phyloP scores from a whole-genome alignment of 176 grass and related monocot species.

The Leersia perrieri region DNA sequence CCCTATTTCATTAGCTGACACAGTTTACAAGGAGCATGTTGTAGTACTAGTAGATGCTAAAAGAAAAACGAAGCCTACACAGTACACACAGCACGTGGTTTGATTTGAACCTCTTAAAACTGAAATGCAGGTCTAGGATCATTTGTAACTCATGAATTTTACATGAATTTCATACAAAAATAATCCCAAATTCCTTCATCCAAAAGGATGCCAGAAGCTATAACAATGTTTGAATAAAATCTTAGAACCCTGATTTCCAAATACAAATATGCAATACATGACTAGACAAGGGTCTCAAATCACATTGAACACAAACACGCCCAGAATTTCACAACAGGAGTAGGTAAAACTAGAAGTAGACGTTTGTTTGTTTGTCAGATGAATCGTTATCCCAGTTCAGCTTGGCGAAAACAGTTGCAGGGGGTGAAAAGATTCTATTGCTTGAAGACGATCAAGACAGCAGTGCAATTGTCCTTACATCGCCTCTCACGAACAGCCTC shows the following conservation, averaged over 20 bases:
- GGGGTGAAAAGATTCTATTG: constrained; percentile 11
- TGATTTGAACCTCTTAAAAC: neutral
- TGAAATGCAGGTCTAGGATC: neutral
- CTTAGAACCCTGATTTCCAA: no score
- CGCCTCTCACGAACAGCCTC: constrained; percentile 86
- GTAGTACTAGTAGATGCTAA: no score
- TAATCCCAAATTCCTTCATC: no score
- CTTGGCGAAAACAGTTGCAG: neutral
- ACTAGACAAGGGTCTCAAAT: neutral
- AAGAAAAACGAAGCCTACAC: no score
- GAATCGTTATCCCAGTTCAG: neutral
- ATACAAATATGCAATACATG: no score
- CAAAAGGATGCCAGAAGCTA: no score
- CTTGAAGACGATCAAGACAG: constrained; percentile 74
- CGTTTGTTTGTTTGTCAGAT: neutral
- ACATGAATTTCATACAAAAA: no score
- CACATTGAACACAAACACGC: neutral
- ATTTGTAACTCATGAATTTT: no score
- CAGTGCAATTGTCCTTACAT: constrained; percentile 96
- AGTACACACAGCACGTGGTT: no score
- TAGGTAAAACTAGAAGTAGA: neutral
- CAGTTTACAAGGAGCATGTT: no score
- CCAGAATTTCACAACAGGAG: neutral
- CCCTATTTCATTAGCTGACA: no score
- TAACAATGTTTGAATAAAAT: no score